phyloP scores from a whole-genome alignment of 495 filamentous ascomycete genomes.

The Bombardia bombarda region DNA sequence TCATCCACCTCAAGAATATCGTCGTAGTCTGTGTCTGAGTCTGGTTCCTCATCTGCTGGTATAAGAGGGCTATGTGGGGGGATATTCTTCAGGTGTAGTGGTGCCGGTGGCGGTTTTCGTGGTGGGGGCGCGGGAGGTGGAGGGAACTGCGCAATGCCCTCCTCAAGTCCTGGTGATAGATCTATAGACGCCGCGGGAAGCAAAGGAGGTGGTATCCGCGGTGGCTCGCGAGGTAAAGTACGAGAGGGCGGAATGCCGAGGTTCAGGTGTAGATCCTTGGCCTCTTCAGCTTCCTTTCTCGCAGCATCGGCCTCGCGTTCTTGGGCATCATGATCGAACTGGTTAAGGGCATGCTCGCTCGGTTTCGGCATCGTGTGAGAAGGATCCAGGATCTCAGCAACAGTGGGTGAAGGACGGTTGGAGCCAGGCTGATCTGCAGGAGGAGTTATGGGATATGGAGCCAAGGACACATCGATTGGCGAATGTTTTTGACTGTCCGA shows the following conservation, averaged over 20 bases:
- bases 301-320: slow-evolving; percentile 34
- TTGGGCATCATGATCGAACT: slow-evolving; percentile 44
- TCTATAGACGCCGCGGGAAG: slow-evolving; percentile 32
- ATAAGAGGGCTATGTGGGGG: slow-evolving; percentile 36
- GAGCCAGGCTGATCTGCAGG: slow-evolving; percentile 30
- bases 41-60: slow-evolving; percentile 44
- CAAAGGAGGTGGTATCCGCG: slow-evolving; percentile 33
- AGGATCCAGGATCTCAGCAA: slow-evolving; percentile 38
- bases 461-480: slow-evolving; percentile 43
- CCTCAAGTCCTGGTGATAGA: slow-evolving; percentile 35
- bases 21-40: slow-evolving; percentile 79
- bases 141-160: slow-evolving; percentile 37
- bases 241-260: slow-evolving; percentile 39
- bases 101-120: slow-evolving; percentile 78
- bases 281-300: slow-evolving; percentile 30
- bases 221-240: slow-evolving; percentile 37
- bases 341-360: slow-evolving; percentile 42
- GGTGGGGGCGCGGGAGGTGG: slow-evolving; percentile 45
- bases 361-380: slow-evolving; percentile 46
- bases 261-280: slow-evolving; percentile 33
- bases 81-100: slow-evolving; percentile 58
- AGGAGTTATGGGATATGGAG: slow-evolving; percentile 51
- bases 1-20: slow-evolving; percentile 63
- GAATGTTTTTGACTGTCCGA: slow-evolving; percentile 37
- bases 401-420: slow-evolving; percentile 21